Evolutionary conservation across 1,139 yeast genomes (phyloP), one percentile per base, ranked within the genome.

Genomic region (Taphrina sp.): DNA sequence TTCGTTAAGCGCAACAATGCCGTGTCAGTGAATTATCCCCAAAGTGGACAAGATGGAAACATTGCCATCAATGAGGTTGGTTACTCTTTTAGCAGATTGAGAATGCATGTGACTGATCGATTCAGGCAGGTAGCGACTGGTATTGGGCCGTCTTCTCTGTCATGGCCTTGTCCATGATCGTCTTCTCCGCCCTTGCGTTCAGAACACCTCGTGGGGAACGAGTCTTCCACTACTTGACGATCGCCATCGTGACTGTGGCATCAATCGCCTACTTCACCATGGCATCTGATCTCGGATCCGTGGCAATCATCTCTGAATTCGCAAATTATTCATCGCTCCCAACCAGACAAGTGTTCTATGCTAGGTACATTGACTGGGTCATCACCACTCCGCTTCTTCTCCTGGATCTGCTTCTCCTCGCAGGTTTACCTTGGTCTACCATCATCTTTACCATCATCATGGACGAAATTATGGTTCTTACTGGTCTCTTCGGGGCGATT

Each of bases 261-360:
- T 71, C 82, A 3, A 72, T 75, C 60, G 68, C 80, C 42, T 82
- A 82, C 67, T 82, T 76, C 68, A 79, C 86, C 2, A 71, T 78
- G 68, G 88, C 88, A 54, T 79, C 88, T 24, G 74, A 83, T 66
- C 74, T 83, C 63, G 89, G 89, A 69, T 80, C 79, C 75, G 70
- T 85, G 37, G 74, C 74, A 43, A 72, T 77, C 52, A 70, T 69
- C 35, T 77, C 76, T 38, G 83, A 81, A 64, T 83, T 81, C 67
- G 69, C 75, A 63, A 84, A 81, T 67, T 76, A 74, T 37, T 36
- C 36, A 59, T 59, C 59, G 26, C 41, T 43, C 7, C 45, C 45
- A 1, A 67, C 69, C 43, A 78, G 89, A 71, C 85, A 83, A 69
- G 72, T 83, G 63, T 83, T 81, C 66, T 83, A 82, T 65, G 77